Conservation (phyloP, 495 filamentous ascomycete species). For the Aspergillus bridgeri region DNA sequence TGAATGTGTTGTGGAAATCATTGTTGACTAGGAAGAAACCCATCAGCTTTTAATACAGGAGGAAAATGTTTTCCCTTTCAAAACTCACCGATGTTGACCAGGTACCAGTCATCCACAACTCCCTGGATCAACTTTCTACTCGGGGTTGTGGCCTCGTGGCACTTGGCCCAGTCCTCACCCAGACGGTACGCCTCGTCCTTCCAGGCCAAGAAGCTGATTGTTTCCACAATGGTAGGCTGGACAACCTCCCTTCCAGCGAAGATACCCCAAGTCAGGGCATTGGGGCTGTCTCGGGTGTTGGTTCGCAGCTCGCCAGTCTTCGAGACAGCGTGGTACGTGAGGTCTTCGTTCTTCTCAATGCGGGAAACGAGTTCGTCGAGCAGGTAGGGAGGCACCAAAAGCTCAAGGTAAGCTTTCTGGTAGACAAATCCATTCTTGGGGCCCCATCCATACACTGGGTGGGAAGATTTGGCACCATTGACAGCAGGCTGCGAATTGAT, state of each 20-base stretch:
- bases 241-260: slow-evolving; percentile 99
- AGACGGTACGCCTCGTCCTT: slow-evolving; percentile 96
- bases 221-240: slow-evolving; percentile 98
- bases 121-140: slow-evolving; percentile 76
- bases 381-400: slow-evolving; percentile 75
- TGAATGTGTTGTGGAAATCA: slow-evolving; percentile 77
- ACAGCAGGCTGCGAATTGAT: slow-evolving; percentile 98
- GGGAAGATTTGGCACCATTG: slow-evolving; percentile 83
- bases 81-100: slow-evolving; percentile 88
- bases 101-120: slow-evolving; percentile 85
- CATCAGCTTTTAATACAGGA: slow-evolving; percentile 19
- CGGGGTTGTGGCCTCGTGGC: slow-evolving; percentile 73
- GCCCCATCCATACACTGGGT: slow-evolving; percentile 90
- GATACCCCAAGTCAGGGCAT: slow-evolving; percentile 98
- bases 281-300: slow-evolving; percentile 82
- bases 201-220: slow-evolving; percentile 96
- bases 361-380: slow-evolving; percentile 75
- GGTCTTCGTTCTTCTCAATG: slow-evolving; percentile 71
- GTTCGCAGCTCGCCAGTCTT: slow-evolving; percentile 75
- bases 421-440: slow-evolving; percentile 95
- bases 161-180: slow-evolving; percentile 90
- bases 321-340: slow-evolving; percentile 92
- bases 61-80: slow-evolving; percentile 3
- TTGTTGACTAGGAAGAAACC: slow-evolving; percentile 69
- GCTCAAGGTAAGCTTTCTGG: slow-evolving; percentile 95